phyloP scores from a whole-genome alignment of 1,284 basidiomycete genomes.

The Leccinum subrobustum region DNA sequence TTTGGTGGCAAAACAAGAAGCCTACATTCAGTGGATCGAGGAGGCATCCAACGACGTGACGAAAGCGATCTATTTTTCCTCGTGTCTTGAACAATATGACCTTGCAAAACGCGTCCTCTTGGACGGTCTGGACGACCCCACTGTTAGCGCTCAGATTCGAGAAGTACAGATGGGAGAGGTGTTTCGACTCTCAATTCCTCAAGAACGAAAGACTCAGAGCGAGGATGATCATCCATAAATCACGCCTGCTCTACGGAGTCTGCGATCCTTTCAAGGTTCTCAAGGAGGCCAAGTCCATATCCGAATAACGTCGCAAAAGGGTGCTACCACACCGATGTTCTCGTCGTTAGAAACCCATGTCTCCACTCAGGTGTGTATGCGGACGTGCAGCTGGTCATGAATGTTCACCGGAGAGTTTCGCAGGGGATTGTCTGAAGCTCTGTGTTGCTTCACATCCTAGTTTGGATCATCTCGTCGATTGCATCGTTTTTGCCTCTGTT shows the following conservation, averaged over 20 bases:
- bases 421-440: constrained; percentile 63
- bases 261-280: constrained; percentile 64
- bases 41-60: constrained; percentile 45
- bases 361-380: constrained; percentile 54
- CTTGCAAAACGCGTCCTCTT: constrained; percentile 47
- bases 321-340: constrained; percentile 23
- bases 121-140: constrained; percentile 48
- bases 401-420: not conserved
- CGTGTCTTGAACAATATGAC: constrained; percentile 45
- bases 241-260: constrained; percentile 49
- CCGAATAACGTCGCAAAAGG: no score
- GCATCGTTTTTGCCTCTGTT: constrained; percentile 61
- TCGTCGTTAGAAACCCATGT: constrained; percentile 66
- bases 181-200: constrained; percentile 36
- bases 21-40: not conserved
- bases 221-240: no score
- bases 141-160: constrained; percentile 41
- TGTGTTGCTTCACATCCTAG: constrained; percentile 51
- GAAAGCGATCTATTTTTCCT: constrained; percentile 55
- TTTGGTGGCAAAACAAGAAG: constrained; percentile 17
- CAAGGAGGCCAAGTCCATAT: constrained; percentile 43
- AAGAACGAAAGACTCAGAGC: constrained; percentile 55
- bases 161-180: constrained; percentile 46
- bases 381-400: not conserved
- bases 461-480: constrained; percentile 58